Evolutionary conservation across 2,329 filamentous ascomycete genomes (phyloP), one percentile per base, ranked within the genome.

Genomic region (Aureobasidium subglaciale): DNA sequence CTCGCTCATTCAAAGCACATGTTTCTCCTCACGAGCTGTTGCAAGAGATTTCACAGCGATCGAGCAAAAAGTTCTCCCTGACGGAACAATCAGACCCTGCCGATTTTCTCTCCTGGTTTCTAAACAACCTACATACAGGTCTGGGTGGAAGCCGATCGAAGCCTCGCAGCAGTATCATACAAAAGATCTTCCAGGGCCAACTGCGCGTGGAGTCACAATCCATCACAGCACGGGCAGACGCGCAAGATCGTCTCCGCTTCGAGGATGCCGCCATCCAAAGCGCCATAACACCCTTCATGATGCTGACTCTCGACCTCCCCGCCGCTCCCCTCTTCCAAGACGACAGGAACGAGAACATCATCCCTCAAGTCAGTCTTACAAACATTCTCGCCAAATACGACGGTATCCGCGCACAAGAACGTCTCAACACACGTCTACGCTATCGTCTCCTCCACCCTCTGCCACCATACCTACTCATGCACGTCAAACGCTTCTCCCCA

Each of bases 1-100:
- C 91, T 2, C 86, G 88, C 63, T 92, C 93, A 9, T 99, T 99
- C 79, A 95, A 95, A 71, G 86, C 87, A 4, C 93, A 99, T 71
- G 93, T 99, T 52, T 97, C 92, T 9, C 93, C 93, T 0, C 93
- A 99, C 76, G 93, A 99, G 72, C 81, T 99, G 27, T 84, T 99
- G 1, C 93, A 99, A 72, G 92, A 97, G 69, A 88, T 99, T 60
- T 88, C 91, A 1, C 77, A 96, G 38, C 85, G 85, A 46, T 96
- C 91, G 29, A 91, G 86, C 63, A 96, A 96, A 73, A 89, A 88
- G 60, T 99, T 96, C 74, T 93, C 87, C 5, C 78, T 97, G 46
- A 95, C 90, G 0, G 78, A 84, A 25, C 93, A 97, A 73, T 93
- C 91, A 18, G 93, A 99, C 69, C 93, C 93, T 0, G 90, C 96